Evolutionary conservation across 768 basidiomycete genomes (phyloP).

Genomic region (Suillus weaverae): DNA sequence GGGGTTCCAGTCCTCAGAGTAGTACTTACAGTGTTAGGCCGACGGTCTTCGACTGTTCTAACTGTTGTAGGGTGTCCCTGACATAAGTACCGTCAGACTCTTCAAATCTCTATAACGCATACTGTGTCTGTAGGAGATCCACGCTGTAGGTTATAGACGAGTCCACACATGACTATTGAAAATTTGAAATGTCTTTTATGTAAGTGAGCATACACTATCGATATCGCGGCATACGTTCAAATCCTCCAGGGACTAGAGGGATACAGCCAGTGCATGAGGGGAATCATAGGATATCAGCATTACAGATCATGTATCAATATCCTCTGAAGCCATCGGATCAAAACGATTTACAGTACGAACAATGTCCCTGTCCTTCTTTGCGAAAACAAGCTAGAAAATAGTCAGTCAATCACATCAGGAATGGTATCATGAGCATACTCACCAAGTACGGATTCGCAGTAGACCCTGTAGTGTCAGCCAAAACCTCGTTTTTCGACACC

Average conservation of each 20-base stretch:
- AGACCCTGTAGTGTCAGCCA: conserved; percentile 87
- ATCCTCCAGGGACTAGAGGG: background rate
- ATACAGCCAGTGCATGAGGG: background rate
- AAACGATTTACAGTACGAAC: conserved; percentile 81
- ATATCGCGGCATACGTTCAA: background rate
- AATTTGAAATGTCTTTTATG: background rate
- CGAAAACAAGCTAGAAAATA: conserved; percentile 69
- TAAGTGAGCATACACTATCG: background rate
- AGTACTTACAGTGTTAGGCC: background rate
- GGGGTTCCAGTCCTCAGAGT: background rate
- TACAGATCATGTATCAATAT: conserved; percentile 28
- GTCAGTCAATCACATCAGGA: conserved; percentile 3
- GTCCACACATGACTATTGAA: background rate
- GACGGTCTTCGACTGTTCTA: background rate
- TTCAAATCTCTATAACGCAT: background rate
- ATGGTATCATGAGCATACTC: conserved; percentile 26
- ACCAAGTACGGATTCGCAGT: conserved; percentile 91
- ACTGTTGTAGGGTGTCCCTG: background rate
- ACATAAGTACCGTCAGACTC: background rate
- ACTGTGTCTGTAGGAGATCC: background rate
- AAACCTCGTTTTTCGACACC: conserved; percentile 78
- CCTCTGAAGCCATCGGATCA: conserved; percentile 29
- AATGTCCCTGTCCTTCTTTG: conserved; percentile 73
- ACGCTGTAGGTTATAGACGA: background rate
- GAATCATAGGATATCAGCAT: conserved; percentile 26